Conservation (phyloP, 305 asterid species). For the Coffea humblotiana region DNA sequence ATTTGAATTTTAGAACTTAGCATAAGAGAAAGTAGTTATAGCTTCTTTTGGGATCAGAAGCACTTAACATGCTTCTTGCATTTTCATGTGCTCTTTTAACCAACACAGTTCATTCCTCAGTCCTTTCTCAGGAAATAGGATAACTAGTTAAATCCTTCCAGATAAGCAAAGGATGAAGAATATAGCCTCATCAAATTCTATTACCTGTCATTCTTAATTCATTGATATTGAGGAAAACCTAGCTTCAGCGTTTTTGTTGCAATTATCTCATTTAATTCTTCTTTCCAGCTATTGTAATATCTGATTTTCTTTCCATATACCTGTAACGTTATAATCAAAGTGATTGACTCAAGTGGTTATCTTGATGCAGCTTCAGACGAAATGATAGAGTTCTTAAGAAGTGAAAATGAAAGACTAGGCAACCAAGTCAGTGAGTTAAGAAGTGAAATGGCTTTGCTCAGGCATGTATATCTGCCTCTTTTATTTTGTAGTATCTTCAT, state of each 20-base stretch:
- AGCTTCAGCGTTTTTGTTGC: not conserved
- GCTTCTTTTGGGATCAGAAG: not conserved
- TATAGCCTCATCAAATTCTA: not conserved
- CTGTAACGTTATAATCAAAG: conserved; percentile 15
- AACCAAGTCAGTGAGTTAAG: conserved; percentile 52
- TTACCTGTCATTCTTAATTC: not conserved
- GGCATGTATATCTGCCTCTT: conserved; percentile 42
- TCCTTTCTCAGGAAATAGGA: not conserved
- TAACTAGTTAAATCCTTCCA: not conserved
- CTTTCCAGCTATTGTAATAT: not conserved
- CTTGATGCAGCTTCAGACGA: conserved; percentile 71
- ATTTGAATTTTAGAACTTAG: not conserved
- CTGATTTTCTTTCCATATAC: not conserved
- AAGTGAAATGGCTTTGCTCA: conserved; percentile 55
- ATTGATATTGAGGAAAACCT: not conserved
- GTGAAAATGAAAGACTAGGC: conserved; percentile 56
- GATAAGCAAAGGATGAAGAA: not conserved
- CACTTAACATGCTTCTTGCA: no score
- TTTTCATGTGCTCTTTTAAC: not conserved
- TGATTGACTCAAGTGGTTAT: conserved; percentile 19
- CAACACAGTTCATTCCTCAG: not conserved
- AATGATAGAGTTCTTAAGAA: conserved; percentile 56
- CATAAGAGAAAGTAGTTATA: not conserved
- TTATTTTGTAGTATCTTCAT: conserved; percentile 12
- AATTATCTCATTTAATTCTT: not conserved